Base-by-base conservation (phyloP, 2,329 filamentous ascomycete species). In the Penicillium sp. region DNA sequence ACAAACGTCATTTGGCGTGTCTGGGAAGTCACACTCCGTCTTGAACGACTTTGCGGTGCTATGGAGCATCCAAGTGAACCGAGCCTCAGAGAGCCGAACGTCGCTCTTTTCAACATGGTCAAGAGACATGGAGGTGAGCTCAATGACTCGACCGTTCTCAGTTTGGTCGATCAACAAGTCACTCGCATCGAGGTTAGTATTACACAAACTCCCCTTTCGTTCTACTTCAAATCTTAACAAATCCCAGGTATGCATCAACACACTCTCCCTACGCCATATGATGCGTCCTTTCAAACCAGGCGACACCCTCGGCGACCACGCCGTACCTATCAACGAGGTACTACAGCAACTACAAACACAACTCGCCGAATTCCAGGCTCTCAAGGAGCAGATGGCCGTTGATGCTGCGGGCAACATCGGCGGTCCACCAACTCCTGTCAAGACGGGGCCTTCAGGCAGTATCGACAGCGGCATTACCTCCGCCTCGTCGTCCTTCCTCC, bases 111-210 rank as follows among this genome's bases (percentile, higher is more conserved):
- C 62, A 91, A 96, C 69, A 79, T 82, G 61, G 85, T 88, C 76
- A 88, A 85, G 72, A 79, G 81, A 56, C 77, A 87, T 40, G 90
- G 89, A 49, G 91, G 90, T 11, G 92, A 97, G 71, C 85, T 97
- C 52, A 91, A 92, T 29, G 94, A 97, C 79, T 82, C 85, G 51
- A 93, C 96, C 74, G 78, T 97, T 74, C 77, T 96, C 54, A 92
- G 90, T 68, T 91, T 99, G 68, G 83, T 97, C 73, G 92, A 96
- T 72, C 92, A 97, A 71, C 92, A 97, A 81, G 89, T 99, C 65
- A 92, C 89, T 72, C 86, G 94, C 68, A 95, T 99, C 72, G 94
- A 99, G 86, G 92, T 95, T 80, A 76, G 87, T 76, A 43, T 29
- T n/a, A 8, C 24, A 35, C 22, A 2, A 31, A 37, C 48, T 54